A percentile compares a stretch with the other conserved stretches of the same genome.
Conservation (phyloP, 495 filamentous ascomycete genomes). For the Stereocaulon alpinum region DNA sequence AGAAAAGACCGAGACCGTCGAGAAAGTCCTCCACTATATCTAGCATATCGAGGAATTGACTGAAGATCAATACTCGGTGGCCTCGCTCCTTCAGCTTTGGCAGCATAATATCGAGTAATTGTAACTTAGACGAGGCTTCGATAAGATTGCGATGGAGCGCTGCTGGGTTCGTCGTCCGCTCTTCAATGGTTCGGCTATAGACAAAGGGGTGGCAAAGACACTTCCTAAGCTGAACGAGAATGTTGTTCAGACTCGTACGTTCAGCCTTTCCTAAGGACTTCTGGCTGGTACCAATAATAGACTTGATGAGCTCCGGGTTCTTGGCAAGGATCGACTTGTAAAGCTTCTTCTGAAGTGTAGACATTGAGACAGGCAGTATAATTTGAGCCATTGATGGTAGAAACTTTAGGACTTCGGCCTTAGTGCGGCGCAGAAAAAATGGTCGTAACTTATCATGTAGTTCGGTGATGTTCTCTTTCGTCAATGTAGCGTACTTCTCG, state of each 20-base stretch:
- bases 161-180: constrained; percentile 44
- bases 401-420: constrained; percentile 78
- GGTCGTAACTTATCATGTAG: constrained; percentile 80
- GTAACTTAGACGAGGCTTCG: constrained; percentile 83
- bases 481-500: constrained; percentile 59
- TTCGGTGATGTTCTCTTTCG: constrained; percentile 64
- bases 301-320: constrained; percentile 77
- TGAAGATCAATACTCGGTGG: constrained; percentile 90
- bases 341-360: constrained; percentile 79
- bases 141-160: constrained; percentile 68
- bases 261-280: constrained; percentile 50
- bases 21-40: constrained; percentile 90
- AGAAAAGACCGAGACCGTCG: constrained; percentile 52
- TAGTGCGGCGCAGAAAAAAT: constrained; percentile 76
- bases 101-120: constrained; percentile 77
- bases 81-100: constrained; percentile 83
- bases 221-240: constrained; percentile 90
- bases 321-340: constrained; percentile 89
- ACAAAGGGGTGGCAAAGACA: constrained; percentile 93
- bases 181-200: constrained; percentile 82
- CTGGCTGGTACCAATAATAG: constrained; percentile 56
- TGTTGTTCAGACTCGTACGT: constrained; percentile 74
- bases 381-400: constrained; percentile 88
- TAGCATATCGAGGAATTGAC: constrained; percentile 84
- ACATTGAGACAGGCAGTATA: constrained; percentile 90